A percentile compares a stretch with the other conserved stretches of the same genome.
phyloP scores from a whole-genome alignment of 2,329 filamentous ascomycete genomes.

The Botrytis fragariae region DNA sequence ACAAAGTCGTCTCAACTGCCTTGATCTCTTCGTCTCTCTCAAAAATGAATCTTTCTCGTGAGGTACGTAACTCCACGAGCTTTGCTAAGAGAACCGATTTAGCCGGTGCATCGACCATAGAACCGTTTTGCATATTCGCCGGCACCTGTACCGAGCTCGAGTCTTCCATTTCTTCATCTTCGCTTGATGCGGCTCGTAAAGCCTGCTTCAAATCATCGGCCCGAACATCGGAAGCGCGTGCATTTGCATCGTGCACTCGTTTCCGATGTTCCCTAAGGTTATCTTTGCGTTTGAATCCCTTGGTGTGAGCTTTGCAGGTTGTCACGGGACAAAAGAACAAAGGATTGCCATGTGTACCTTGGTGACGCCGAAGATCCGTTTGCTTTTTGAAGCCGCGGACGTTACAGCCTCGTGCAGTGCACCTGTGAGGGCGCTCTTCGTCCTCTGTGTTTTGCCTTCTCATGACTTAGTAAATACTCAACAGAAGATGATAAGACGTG shows the following conservation, averaged over 20 bases:
- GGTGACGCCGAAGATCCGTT: background rate
- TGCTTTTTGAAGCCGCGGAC: background rate
- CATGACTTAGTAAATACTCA: too few relatives aligned
- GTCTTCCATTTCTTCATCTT: background rate
- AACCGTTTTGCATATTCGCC: too few relatives aligned
- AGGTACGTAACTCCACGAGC: background rate
- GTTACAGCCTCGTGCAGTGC: background rate
- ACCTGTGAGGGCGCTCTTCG: too few relatives aligned
- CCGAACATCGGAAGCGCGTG: background rate
- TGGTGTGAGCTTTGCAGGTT: background rate
- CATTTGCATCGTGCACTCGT: background rate
- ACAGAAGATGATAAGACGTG: too few relatives aligned
- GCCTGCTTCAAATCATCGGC: too few relatives aligned
- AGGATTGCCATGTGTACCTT: background rate
- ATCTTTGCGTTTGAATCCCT: background rate
- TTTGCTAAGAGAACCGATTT: background rate
- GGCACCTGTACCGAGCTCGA: too few relatives aligned
- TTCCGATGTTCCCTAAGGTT: background rate
- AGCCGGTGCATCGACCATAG: too few relatives aligned
- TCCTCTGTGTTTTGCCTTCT: too few relatives aligned
- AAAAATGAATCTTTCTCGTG: fast-evolving
- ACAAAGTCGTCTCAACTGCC: background rate
- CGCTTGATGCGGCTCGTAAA: background rate
- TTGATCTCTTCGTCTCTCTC: background rate
- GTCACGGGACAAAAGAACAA: background rate